Evolutionary conservation across 495 filamentous ascomycete genomes (phyloP), one percentile per base, ranked within the genome.

Genomic region (Umbilicaria muhlenbergii): DNA sequence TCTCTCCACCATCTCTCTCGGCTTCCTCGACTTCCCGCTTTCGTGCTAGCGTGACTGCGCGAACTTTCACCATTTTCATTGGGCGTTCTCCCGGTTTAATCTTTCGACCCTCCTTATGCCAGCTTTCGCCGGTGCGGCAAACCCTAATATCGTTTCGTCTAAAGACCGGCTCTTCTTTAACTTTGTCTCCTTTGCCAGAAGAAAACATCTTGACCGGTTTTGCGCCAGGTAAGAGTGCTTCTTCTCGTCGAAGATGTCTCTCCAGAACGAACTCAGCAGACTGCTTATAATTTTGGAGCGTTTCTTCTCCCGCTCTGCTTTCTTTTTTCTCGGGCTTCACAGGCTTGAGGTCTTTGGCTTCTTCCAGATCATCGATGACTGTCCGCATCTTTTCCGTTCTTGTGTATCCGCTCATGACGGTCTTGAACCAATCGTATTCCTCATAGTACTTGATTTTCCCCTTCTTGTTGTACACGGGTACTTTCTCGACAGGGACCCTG

Each of bases 31-130:
- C 78, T 58, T 94, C 91, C 38, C 87, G 83, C 55, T 88, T 88
- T 33, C 89, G 76, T 35, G 80, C 80, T 12, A 86, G 74, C 0
- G 91, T 96, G 6, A 93, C 89, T 33, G 86, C 91, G 31, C 91
- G 81, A 54, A 89, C 83, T 10, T 88, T 85, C 0, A 94, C 91
- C 32, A 69, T 70, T 55, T 99, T 99, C 34, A 94, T 63, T 0
- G 89, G 81, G 32, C 77, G 63, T 45, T 79, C 73, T 16, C 84
- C 85, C 0, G 66, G 54, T 11, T 69, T 73, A 11, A 92, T 70
- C 31, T 74, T 77, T 1, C 88, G 77, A 17, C 91, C 91, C 71
- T 96, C 92, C 55, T 94, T 93, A 54, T 94, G 92, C 92, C 92
- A 96, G 37, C 81, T 92, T 53, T 99, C 91, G 13, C 80, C 80